Evolutionary conservation across 805 yeast genomes (phyloP), one percentile per base, ranked within the genome.

Genomic region (Metschnikowia borealis): DNA sequence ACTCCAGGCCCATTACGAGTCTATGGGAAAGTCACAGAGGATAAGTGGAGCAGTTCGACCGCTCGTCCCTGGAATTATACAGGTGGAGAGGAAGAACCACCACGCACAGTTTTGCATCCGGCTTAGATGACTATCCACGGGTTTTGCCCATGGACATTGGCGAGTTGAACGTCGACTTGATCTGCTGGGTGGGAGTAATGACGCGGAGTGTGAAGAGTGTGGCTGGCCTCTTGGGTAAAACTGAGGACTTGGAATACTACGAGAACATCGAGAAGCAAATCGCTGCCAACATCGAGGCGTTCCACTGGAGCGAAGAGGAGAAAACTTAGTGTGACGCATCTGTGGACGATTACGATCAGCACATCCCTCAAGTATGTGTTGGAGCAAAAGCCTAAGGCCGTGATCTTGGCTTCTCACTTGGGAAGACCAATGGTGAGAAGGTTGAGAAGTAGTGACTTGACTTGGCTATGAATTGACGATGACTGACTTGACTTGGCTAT

Each of bases 371-470:
- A 95, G 76, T 94, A 92, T 73, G 97, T 92, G 48, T 78, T 87
- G 70, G 92, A 88, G 69, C 85, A 92, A 62, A 82, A 87, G 66
- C 96, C 99, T 69, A 89, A 86, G 81, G 89, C 83, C 60, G 85
- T 94, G 60, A 79, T 94, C 62, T 82, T 94, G 63, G 98, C 97
- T 59, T 91, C 98, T 54, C 99, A 94, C 74, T 82, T 94, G 72
- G 99, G 99, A 68, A 90, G 99, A 80, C 99, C 99, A 74, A 94
- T 71, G 99, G 99, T 71, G 90, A 89, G 77, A 80, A 70, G 55
- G 82, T 75, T 65, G 85, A 79, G 46, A 94, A 94, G 78, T 92
- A 81, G n/a, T n/a, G n/a, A n/a, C n/a, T n/a, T n/a, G n/a, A n/a
- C n/a, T n/a, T n/a, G n/a, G n/a, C n/a, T n/a, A n/a, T n/a, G n/a